Percentiles rank a stretch among this genome's conserved stretches.
Conservation (phyloP, 1,139 yeast species). For the Debaryomycetaceae sp. region DNA sequence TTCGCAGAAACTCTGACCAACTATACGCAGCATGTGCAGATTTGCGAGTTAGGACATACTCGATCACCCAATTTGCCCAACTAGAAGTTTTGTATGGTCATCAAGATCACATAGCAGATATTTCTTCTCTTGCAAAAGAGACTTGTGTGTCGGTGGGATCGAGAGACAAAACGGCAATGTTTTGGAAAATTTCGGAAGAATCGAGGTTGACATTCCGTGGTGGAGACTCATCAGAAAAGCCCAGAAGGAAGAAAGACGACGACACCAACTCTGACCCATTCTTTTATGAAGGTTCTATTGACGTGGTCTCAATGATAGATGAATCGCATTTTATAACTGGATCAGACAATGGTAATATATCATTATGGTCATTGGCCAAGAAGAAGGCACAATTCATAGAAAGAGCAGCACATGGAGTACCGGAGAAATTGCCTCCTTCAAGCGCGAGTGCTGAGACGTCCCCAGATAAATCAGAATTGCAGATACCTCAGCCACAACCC, state of each 20-base stretch:
- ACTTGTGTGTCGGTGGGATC: slow-evolving; percentile 95
- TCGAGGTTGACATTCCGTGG: slow-evolving; percentile 91
- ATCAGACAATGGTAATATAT: slow-evolving; percentile 85
- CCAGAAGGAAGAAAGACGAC: slow-evolving; percentile 27
- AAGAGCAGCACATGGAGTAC: slow-evolving; percentile 76
- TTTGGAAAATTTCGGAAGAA: slow-evolving; percentile 96
- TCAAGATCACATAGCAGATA: slow-evolving; percentile 83
- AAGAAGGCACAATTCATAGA: slow-evolving; percentile 77
- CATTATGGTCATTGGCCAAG: slow-evolving; percentile 85
- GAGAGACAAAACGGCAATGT: slow-evolving; percentile 90
- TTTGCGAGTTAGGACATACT: slow-evolving; percentile 81
- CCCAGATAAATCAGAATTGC: slow-evolving; percentile 35
- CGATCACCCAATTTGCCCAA: slow-evolving; percentile 82
- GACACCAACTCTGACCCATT: slow-evolving; percentile 30
- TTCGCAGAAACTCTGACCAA: slow-evolving; percentile 80
- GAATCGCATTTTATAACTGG: slow-evolving; percentile 93
- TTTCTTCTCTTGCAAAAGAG: slow-evolving; percentile 76
- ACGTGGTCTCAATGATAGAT: slow-evolving; percentile 86
- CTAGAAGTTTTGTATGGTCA: slow-evolving; percentile 92
- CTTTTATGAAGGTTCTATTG: slow-evolving; percentile 82
- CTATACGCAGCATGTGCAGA: slow-evolving; percentile 92
- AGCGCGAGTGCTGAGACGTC: slow-evolving; percentile 69
- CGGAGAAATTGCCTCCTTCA: slow-evolving; percentile 44
- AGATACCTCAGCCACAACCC: slow-evolving; percentile 70
- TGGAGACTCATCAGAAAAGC: slow-evolving; percentile 59